Percentiles rank a stretch among this genome's conserved stretches.
Conservation (phyloP, 2,329 filamentous ascomycete species). For the Mollisiaceae sp. region DNA sequence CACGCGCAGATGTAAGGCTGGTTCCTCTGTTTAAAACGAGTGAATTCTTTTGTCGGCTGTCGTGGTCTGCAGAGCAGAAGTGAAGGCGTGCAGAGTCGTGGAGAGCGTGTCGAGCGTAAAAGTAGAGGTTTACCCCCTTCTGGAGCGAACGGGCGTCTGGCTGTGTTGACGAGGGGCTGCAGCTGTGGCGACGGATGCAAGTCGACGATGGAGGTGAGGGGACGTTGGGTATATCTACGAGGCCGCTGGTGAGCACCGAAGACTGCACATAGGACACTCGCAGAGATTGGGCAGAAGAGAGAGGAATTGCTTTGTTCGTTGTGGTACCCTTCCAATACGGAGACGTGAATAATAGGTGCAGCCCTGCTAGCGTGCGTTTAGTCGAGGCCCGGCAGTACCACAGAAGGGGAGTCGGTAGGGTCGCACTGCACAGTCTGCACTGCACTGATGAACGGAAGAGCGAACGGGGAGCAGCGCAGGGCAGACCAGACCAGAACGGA, state of each 20-base stretch:
- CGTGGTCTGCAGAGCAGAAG: slow-evolving; percentile 9
- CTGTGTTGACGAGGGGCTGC: slow-evolving; percentile 14
- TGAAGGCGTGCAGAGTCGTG: not conserved
- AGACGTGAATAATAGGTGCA: slow-evolving; percentile 22
- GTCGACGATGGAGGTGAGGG: slow-evolving; percentile 5
- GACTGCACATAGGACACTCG: slow-evolving; percentile 15
- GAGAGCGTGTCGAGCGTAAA: not conserved
- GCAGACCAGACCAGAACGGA: too few species aligned
- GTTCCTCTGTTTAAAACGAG: slow-evolving; percentile 12
- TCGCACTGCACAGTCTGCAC: too few species aligned
- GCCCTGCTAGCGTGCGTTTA: slow-evolving; percentile 17
- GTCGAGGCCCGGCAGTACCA: slow-evolving; percentile 17
- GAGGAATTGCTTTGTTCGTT: slow-evolving; percentile 24
- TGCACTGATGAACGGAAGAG: not conserved
- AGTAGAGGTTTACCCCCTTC: slow-evolving; percentile 28
- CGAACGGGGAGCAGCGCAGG: slow-evolving; percentile 6
- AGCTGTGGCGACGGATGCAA: slow-evolving; percentile 3
- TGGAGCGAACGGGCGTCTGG: slow-evolving; percentile 29
- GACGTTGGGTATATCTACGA: slow-evolving; percentile 18
- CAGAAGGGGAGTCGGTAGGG: too few species aligned
- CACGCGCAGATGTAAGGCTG: not conserved
- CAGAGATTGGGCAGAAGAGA: slow-evolving; percentile 13
- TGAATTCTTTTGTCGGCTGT: slow-evolving; percentile 11
- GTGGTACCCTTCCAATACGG: slow-evolving; percentile 17
- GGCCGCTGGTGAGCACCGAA: slow-evolving; percentile 21